Conservation (phyloP, 495 filamentous ascomycete genomes). For the Tricharina praecox region DNA sequence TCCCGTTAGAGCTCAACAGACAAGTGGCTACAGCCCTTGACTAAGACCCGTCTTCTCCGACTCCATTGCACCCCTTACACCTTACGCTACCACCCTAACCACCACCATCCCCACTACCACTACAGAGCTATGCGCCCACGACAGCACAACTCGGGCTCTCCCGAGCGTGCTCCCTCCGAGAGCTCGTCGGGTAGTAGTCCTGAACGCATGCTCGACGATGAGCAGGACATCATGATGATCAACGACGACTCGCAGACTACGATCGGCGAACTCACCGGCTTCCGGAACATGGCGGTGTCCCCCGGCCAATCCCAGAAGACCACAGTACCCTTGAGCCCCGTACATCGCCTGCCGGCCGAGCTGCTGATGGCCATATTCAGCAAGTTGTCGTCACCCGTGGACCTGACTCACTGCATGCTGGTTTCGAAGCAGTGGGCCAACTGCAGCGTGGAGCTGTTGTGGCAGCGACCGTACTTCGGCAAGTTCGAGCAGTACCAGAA, state of each 20-base stretch:
- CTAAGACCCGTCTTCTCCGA: no score
- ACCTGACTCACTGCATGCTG: constrained; percentile 76
- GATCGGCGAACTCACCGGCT: constrained; percentile 19
- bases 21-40: no score
- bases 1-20: no score
- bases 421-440: constrained; percentile 84
- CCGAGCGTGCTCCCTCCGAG: background rate
- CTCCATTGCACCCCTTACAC: no score
- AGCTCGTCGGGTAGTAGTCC: constrained; percentile 18
- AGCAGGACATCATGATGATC: constrained; percentile 14
- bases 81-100: no score
- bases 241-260: constrained; percentile 19
- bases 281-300: constrained; percentile 25
- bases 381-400: constrained; percentile 54
- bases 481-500: constrained; percentile 61
- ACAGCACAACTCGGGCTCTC: background rate
- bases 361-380: constrained; percentile 84
- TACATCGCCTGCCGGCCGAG: constrained; percentile 77
- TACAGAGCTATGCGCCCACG: no score
- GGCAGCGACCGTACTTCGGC: constrained; percentile 84
- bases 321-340: constrained; percentile 38
- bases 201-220: constrained; percentile 17
- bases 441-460: constrained; percentile 82
- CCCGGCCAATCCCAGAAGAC: constrained; percentile 12
- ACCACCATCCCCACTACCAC: no score